Evolutionary conservation across 2,329 filamentous ascomycete genomes (phyloP).

Genomic region (Hyphodiscus sp.): DNA sequence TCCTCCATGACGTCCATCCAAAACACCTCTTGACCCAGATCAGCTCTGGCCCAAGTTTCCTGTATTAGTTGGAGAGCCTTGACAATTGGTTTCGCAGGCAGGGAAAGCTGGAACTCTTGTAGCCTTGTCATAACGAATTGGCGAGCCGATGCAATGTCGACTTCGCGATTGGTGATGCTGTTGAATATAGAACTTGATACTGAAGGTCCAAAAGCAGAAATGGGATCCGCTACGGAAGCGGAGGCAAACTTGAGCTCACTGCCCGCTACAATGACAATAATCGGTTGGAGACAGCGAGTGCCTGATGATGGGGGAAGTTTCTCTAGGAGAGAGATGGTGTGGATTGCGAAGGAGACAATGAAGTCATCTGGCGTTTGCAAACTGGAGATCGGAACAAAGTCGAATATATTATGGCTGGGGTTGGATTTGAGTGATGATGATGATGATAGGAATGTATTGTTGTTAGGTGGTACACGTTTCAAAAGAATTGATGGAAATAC

Average conservation of each 20-base stretch:
- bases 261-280: conserved; percentile 22
- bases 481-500: conserved; percentile 21
- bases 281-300: conserved; percentile 26
- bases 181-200: conserved; percentile 11
- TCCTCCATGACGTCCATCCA: conserved; percentile 15
- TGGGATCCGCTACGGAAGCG: not conserved
- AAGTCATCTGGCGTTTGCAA: conserved; percentile 20
- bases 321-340: conserved; percentile 23
- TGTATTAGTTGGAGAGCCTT: conserved; percentile 20
- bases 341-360: conserved; percentile 23
- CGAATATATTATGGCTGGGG: not conserved
- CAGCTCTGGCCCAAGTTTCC: conserved; percentile 24
- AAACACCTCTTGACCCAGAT: conserved; percentile 19
- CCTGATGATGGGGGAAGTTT: conserved; percentile 21
- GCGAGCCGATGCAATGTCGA: conserved; percentile 23
- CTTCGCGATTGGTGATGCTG: conserved; percentile 21
- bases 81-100: conserved; percentile 25
- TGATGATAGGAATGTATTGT: conserved; percentile 5
- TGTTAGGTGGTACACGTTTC: conserved; percentile 14
- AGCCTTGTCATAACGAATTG: conserved; percentile 21
- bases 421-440: not conserved
- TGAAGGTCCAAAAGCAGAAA: conserved; percentile 4
- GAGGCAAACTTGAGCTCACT: conserved; percentile 21
- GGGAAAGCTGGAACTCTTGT: conserved; percentile 22
- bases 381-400: conserved; percentile 11